phyloP scores from a whole-genome alignment of 2,329 filamentous ascomycete species.

The Scedosporium minutisporum region DNA sequence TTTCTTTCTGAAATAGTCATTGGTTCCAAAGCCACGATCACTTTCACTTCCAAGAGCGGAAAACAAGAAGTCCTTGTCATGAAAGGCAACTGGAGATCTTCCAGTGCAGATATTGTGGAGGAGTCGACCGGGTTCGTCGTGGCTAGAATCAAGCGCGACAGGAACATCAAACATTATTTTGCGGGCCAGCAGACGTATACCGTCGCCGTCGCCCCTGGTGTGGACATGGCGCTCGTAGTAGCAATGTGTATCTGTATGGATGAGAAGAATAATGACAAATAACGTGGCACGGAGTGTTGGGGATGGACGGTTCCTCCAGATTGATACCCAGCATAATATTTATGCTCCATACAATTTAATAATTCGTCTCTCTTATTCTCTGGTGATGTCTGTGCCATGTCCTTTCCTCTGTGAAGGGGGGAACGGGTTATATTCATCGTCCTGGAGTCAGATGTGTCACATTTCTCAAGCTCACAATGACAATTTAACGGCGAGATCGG shows the following conservation, averaged over 20 bases:
- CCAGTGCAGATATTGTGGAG: slow-evolving; percentile 46
- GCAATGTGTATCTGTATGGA: slow-evolving; percentile 61
- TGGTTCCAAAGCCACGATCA: slow-evolving; percentile 44
- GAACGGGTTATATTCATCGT: no score
- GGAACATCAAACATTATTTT: slow-evolving; percentile 47
- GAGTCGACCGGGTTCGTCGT: slow-evolving; percentile 38
- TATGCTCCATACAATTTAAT: no score
- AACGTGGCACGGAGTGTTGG: no score
- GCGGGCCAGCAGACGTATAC: slow-evolving; percentile 57
- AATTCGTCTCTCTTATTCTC: no score
- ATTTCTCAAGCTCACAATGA: no score
- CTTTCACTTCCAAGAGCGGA: slow-evolving; percentile 42
- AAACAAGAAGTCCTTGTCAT: slow-evolving; percentile 39
- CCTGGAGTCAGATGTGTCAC: no score
- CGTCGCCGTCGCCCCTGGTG: slow-evolving; percentile 51
- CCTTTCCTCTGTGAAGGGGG: no score
- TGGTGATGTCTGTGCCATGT: no score
- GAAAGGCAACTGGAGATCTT: slow-evolving; percentile 53
- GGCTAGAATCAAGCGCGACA: slow-evolving; percentile 48
- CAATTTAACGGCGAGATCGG: no score
- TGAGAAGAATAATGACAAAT: slow-evolving; percentile 42
- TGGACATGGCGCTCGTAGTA: slow-evolving; percentile 56
- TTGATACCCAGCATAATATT: no score
- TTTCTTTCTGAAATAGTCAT: slow-evolving; percentile 27
- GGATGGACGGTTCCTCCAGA: no score